These are phyloP conservation scores for Microstegium vimineum DNA, from an alignment of 176 grass and related monocot genomes.

Conservation along the genomic window DNA sequence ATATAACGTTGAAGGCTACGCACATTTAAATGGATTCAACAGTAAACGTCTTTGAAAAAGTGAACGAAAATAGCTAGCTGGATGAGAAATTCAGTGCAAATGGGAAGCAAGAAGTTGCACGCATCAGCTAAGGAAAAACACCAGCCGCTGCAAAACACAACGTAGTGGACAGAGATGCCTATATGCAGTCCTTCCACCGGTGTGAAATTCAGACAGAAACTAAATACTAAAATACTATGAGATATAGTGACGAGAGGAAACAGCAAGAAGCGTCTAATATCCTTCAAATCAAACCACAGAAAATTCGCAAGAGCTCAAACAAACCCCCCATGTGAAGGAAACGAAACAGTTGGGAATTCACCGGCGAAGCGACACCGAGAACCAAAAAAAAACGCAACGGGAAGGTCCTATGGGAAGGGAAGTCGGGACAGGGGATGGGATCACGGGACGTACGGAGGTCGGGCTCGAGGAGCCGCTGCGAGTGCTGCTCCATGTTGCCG, in stretches of 20 bases:
- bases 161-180: background rate
- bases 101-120: background rate
- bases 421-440: background rate
- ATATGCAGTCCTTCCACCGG: background rate
- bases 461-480: slow-evolving; percentile 79
- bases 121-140: background rate
- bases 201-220: background rate
- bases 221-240: background rate
- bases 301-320: background rate
- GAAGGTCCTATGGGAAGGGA: background rate
- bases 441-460: slow-evolving; percentile 56
- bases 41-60: background rate
- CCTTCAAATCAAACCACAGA: background rate
- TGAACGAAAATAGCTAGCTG: background rate
- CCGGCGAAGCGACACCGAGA: background rate
- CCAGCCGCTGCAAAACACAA: background rate
- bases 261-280: background rate
- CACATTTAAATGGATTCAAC: background rate
- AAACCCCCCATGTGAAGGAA: background rate
- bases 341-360: background rate
- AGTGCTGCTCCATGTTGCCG: slow-evolving; percentile 89
- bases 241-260: background rate
- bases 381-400: background rate
- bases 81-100: background rate
- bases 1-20: background rate